phyloP scores from a whole-genome alignment of 106 monocot genomes.

The Acorus gramineus region DNA sequence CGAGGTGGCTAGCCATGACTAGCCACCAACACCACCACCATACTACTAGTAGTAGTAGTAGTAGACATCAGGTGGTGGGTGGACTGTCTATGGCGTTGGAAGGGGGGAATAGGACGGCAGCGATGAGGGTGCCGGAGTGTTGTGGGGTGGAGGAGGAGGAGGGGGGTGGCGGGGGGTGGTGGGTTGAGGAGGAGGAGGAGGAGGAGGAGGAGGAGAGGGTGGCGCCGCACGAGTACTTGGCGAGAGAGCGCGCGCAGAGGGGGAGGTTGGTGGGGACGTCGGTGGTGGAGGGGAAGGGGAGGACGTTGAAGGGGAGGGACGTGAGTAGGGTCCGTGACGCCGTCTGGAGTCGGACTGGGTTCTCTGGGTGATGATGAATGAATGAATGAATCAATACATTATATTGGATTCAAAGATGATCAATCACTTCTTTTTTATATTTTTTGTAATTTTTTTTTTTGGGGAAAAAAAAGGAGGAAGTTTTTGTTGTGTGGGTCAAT shows the following conservation, averaged over 20 bases:
- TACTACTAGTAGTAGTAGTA: too few relatives aligned
- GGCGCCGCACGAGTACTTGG: conserved; percentile 69
- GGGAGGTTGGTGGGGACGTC: conserved; percentile 33
- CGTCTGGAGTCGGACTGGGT: conserved; percentile 82
- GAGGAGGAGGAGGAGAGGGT: conserved; percentile 40
- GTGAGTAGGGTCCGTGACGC: conserved; percentile 72
- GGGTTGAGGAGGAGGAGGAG: conserved; percentile 1
- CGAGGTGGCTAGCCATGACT: not conserved
- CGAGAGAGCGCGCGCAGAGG: conserved; percentile 17
- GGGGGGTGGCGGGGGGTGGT: conserved; percentile 8
- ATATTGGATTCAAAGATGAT: too few relatives aligned
- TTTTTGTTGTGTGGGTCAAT: too few relatives aligned
- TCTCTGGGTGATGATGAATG: conserved; percentile 49
- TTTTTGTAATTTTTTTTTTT: too few relatives aligned
- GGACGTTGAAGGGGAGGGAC: conserved; percentile 80
- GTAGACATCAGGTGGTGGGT: conserved; percentile 6
- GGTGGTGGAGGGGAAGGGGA: conserved; percentile 64
- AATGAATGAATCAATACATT: not conserved
- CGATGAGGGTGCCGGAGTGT: conserved; percentile 52
- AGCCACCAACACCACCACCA: too few relatives aligned
- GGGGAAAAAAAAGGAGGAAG: too few relatives aligned
- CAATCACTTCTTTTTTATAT: not conserved
- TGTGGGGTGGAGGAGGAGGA: conserved; percentile 15
- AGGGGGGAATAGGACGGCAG: conserved; percentile 19
- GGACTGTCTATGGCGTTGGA: conserved; percentile 39